Percentiles rank a stretch among this genome's conserved stretches.
These are phyloP conservation scores for Salix purpurea DNA, from an alignment of 345 rosid species.

Conservation along the genomic window DNA sequence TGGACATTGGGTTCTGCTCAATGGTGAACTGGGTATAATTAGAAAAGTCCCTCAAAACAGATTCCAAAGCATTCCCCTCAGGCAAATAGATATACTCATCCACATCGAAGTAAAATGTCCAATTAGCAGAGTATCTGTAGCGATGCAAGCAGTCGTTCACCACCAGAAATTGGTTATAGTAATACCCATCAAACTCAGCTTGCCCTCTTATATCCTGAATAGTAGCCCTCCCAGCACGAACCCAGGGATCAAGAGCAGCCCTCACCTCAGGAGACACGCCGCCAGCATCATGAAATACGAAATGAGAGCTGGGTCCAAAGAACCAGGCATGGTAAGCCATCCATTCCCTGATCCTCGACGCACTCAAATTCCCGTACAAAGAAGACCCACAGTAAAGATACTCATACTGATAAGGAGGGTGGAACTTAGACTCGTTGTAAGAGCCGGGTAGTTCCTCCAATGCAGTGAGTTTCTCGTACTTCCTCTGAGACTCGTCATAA, in stretches of 20 bases:
- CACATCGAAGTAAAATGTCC: conserved; percentile 86
- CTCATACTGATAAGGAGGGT: conserved; percentile 58
- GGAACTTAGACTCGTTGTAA: conserved; percentile 46
- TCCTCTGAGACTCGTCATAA: conserved; percentile 44
- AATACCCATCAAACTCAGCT: conserved; percentile 66
- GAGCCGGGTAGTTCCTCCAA: conserved; percentile 59
- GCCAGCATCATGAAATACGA: conserved; percentile 86
- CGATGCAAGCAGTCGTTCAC: conserved; percentile 84
- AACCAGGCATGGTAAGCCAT: conserved; percentile 93
- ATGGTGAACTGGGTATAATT: conserved; percentile 75
- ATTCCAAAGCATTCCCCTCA: conserved; percentile 38
- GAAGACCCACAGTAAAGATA: conserved; percentile 86
- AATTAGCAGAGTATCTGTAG: conserved; percentile 57
- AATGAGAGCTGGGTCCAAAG: conserved; percentile 77
- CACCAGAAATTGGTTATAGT: conserved; percentile 78
- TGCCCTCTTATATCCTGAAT: conserved; percentile 69
- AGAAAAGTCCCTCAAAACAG: conserved; percentile 55
- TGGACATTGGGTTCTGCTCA: conserved; percentile 89
- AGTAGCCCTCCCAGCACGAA: conserved; percentile 65
- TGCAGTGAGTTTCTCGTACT: conserved; percentile 53
- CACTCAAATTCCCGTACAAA: conserved; percentile 64
- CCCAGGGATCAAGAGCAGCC: conserved; percentile 74
- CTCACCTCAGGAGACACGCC: conserved; percentile 59
- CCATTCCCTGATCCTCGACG: conserved; percentile 74
- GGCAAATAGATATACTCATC: conserved; percentile 85